Percentiles rank a stretch among this genome's conserved stretches.
Evolutionary conservation across 2,329 filamentous ascomycete species (phyloP).

Genomic region (Clonostachys sp.): DNA sequence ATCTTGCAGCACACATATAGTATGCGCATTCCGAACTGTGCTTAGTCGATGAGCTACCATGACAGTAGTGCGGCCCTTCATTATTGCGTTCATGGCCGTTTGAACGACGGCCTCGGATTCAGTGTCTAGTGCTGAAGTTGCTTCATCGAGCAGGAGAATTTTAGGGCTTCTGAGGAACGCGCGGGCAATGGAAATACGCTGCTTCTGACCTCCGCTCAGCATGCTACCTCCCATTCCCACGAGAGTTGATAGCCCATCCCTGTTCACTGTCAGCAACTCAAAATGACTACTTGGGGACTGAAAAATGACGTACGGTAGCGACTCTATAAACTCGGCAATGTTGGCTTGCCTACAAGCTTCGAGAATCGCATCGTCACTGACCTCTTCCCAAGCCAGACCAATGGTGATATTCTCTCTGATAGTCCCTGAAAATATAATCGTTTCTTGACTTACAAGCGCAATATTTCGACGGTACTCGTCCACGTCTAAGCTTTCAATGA

Average conservation of each 20-base stretch:
- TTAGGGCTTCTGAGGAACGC: constrained; percentile 88
- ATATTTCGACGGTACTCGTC: constrained; percentile 81
- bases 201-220: constrained; percentile 91
- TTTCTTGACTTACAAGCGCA: constrained; percentile 89
- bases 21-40: constrained; percentile 90
- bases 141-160: constrained; percentile 51
- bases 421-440: constrained; percentile 88
- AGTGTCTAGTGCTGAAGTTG: constrained; percentile 24
- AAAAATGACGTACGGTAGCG: constrained; percentile 57
- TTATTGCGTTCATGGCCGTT: constrained; percentile 73
- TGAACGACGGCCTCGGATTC: constrained; percentile 79
- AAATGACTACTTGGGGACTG: too few relatives aligned
- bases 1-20: constrained; percentile 93
- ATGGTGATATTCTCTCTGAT: constrained; percentile 88
- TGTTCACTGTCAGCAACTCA: constrained; percentile 65
- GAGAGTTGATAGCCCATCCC: constrained; percentile 75
- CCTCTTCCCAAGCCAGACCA: constrained; percentile 56
- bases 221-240: constrained; percentile 85
- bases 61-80: constrained; percentile 80
- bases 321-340: constrained; percentile 88
- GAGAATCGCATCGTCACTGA: constrained; percentile 68
- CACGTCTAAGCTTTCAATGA: constrained; percentile 76
- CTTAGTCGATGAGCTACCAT: constrained; percentile 87
- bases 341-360: constrained; percentile 86
- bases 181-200: constrained; percentile 88